Evolutionary conservation across 1,139 yeast species (phyloP).

Genomic region (Suhomyces yuchorum): DNA sequence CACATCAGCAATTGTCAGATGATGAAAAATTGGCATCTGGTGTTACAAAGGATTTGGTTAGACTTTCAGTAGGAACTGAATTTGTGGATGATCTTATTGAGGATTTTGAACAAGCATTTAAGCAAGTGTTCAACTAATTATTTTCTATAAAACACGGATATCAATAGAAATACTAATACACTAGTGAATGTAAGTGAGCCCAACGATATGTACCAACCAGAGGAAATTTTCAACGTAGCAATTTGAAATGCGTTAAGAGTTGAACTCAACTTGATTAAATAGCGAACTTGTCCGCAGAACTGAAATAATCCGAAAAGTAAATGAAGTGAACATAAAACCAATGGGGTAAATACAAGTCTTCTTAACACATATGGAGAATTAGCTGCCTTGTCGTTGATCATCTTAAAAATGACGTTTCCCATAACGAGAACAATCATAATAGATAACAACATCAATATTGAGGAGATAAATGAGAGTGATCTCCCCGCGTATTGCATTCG

Average conservation of each 20-base stretch:
- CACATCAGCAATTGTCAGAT: conserved; percentile 86
- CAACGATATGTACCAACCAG: conserved; percentile 9
- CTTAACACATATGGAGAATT: conserved; percentile 4
- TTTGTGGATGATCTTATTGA: conserved; percentile 84
- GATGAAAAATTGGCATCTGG: conserved; percentile 82
- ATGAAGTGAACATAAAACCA: conserved; percentile 5
- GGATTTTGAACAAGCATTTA: conserved; percentile 83
- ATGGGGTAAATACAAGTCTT: conserved; percentile 6
- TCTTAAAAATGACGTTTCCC: conserved; percentile 6
- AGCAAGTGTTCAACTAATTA: conserved; percentile 41
- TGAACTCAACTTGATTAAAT: background rate
- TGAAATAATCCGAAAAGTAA: conserved; percentile 3
- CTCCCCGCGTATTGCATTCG: conserved; percentile 3
- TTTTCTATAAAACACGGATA: conserved; percentile 7
- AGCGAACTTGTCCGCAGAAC: conserved; percentile 8
- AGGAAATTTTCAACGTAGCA: conserved; percentile 1
- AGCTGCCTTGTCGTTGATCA: background rate
- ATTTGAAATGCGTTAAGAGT: background rate
- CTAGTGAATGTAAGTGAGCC: conserved; percentile 2
- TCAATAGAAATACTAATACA: conserved; percentile 1
- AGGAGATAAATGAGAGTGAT: conserved; percentile 4
- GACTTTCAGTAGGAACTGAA: conserved; percentile 90
- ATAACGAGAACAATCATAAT: conserved; percentile 6
- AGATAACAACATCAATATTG: conserved; percentile 6
- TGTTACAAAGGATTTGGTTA: conserved; percentile 82